phyloP scores from a whole-genome alignment of 345 rosid species.

The Syzygium grande region DNA sequence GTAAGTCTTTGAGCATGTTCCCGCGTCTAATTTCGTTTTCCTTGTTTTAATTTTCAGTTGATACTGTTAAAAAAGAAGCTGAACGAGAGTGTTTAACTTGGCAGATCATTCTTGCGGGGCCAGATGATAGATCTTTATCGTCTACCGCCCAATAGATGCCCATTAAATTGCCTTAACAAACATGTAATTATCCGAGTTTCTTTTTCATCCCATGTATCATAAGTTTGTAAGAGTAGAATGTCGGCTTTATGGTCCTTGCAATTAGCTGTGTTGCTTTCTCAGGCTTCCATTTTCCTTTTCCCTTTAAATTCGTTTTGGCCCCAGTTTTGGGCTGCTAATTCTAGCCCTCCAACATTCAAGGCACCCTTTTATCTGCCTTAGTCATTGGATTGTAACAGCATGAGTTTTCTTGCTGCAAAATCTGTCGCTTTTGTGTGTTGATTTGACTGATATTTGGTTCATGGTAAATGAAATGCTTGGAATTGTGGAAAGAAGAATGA shows the following conservation, averaged over 20 bases:
- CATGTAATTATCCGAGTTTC: conserved; percentile 33
- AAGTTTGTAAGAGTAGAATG: conserved; percentile 26
- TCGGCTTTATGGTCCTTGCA: not conserved
- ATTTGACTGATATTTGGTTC: not conserved
- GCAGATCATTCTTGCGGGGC: conserved; percentile 57
- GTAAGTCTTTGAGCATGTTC: conserved; percentile 30
- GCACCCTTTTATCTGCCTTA: conserved; percentile 33
- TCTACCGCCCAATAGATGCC: conserved; percentile 4
- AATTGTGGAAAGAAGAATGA: not conserved
- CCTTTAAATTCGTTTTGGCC: not conserved
- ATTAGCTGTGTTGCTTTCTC: not conserved
- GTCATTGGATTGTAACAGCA: conserved; percentile 13
- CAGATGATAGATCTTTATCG: conserved; percentile 42
- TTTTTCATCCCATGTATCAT: conserved; percentile 11
- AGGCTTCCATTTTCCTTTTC: conserved; percentile 4
- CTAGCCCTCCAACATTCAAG: conserved; percentile 3
- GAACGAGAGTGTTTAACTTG: not conserved
- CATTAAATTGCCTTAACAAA: not conserved
- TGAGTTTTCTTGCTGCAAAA: not conserved
- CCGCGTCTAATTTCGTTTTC: not conserved
- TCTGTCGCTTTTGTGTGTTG: not conserved
- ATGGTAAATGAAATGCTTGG: not conserved
- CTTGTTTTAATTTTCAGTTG: not conserved
- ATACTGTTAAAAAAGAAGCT: not conserved
- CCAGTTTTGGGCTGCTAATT: not conserved